Evolutionary conservation across 176 grass and related monocot species (phyloP), one percentile per base, ranked within the genome.

Genomic region (Juncus inflexus): DNA sequence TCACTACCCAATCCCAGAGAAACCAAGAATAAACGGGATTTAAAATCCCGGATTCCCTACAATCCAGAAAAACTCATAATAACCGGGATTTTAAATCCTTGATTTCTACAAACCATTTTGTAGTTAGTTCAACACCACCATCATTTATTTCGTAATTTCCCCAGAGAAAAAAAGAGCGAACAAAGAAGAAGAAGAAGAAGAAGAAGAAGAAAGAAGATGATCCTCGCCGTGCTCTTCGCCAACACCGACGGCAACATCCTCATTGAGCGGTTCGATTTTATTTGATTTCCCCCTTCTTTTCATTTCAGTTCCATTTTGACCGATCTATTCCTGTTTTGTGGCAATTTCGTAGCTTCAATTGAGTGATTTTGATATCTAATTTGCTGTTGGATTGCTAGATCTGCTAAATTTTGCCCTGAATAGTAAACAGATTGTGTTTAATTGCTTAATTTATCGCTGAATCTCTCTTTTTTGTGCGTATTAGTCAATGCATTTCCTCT

Each of bases 161-260:
- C 43, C 36, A 36, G 3, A 52, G 50, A n/a, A 9, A 52, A 15
- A 58, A 39, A 12, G 67, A 73, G 39, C 35, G 13, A 61, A 42
- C 15, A 15, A 51, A 19, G 35, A 63, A 35, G 1, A 3, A 9
- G n/a, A 35, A 62, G 3, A 40, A 40, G 59, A 35, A 37, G 35
- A 4, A 11, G 59, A 40, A 35, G 14, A 62, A 7, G 42, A 45
- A 7, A 45, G 42, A 47, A 50, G 62, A 83, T 83, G 81, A 83
- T 83, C 41, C 69, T 83, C 6, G 81, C 81, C 9, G 45, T 83
- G 69, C 81, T 83, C 75, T 83, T 83, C 63, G 76, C 81, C 12
- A 83, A 83, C 62, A 63, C 81, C 6, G 81, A 83, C 1, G 81
- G 81, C 15, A 83, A 83, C 69, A 83, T 83, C 63, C 75, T 83